Percentiles rank a stretch among this genome's conserved stretches.
Evolutionary conservation across 148 eudicot genomes (phyloP).

Genomic region (Beta vulgaris): DNA sequence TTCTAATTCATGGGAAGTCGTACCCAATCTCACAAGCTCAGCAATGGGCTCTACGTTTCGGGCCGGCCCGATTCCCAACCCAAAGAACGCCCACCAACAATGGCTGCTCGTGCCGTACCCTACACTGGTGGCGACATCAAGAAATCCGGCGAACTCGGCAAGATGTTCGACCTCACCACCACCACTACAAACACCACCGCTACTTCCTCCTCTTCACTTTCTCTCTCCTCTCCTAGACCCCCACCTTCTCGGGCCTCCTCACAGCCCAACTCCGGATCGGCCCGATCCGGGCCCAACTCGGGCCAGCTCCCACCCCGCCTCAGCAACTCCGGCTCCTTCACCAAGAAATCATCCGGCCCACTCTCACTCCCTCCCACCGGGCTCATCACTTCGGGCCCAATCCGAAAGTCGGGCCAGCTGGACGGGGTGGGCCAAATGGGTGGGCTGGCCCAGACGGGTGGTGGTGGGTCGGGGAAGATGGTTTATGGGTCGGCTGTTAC

Average conservation of each 20-base stretch:
- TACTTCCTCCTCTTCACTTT: constrained; percentile 29
- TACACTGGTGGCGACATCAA: constrained; percentile 88
- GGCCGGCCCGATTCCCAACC: constrained; percentile 58
- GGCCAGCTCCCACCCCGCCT: constrained; percentile 38
- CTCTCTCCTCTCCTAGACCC: constrained; percentile 22
- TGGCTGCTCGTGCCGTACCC: constrained; percentile 53
- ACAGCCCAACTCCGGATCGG: constrained; percentile 61
- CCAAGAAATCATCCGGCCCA: constrained; percentile 59
- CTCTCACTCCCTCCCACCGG: constrained; percentile 72
- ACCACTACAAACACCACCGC: background rate
- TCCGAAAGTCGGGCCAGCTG: constrained; percentile 47
- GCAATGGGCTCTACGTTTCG: constrained; percentile 76
- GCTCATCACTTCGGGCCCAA: constrained; percentile 83
- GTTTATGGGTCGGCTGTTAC: constrained; percentile 83
- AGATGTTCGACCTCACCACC: constrained; percentile 57
- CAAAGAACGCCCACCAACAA: constrained; percentile 47
- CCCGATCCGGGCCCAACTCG: constrained; percentile 68
- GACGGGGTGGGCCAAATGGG: constrained; percentile 26
- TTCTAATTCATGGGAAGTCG: constrained; percentile 46
- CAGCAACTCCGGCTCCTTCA: constrained; percentile 50
- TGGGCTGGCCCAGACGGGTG: background rate
- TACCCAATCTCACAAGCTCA: constrained; percentile 76
- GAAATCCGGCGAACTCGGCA: constrained; percentile 83
- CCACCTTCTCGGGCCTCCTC: constrained; percentile 53
- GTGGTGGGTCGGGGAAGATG: constrained; percentile 25